Conservation (phyloP, 2,329 filamentous ascomycete species). For the Trichoderma semiorbis region DNA sequence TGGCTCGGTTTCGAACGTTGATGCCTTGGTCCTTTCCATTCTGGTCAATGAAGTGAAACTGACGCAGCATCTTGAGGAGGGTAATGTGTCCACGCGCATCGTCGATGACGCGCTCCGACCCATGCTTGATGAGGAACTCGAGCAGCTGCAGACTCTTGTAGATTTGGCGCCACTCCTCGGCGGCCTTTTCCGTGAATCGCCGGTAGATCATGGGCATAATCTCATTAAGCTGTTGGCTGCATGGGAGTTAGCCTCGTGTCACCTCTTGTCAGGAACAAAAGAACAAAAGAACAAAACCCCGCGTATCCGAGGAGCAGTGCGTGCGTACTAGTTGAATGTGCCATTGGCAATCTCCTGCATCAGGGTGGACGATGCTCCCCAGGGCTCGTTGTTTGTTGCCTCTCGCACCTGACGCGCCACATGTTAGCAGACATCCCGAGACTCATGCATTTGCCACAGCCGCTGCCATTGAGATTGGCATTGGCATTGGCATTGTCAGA, state of each 20-base stretch:
- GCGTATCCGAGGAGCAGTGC: constrained; percentile 19
- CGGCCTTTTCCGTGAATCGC: constrained; percentile 95
- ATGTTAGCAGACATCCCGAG: background rate
- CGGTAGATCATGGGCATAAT: constrained; percentile 99
- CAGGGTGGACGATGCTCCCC: constrained; percentile 77
- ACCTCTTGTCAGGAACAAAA: background rate
- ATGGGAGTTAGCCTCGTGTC: background rate
- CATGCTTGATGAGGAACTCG: constrained; percentile 96
- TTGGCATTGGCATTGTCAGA: constrained; percentile 17
- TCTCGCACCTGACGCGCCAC: constrained; percentile 69
- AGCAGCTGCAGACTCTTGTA: constrained; percentile 97
- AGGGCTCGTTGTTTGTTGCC: constrained; percentile 98
- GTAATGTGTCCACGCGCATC: constrained; percentile 94
- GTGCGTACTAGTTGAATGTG: constrained; percentile 90
- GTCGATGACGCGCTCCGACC: constrained; percentile 94
- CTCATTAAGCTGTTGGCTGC: constrained; percentile 77
- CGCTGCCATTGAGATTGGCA: background rate
- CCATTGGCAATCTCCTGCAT: constrained; percentile 99
- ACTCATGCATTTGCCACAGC: background rate
- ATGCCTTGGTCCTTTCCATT: constrained; percentile 98
- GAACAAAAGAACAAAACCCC: background rate
- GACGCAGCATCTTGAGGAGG: constrained; percentile 94
- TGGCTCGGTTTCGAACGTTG: constrained; percentile 94
- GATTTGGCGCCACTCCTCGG: constrained; percentile 98
- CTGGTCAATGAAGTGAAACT: constrained; percentile 94